Conservation (phyloP, 352 stramenopile species). For the Aphanomyces stellatus region DNA sequence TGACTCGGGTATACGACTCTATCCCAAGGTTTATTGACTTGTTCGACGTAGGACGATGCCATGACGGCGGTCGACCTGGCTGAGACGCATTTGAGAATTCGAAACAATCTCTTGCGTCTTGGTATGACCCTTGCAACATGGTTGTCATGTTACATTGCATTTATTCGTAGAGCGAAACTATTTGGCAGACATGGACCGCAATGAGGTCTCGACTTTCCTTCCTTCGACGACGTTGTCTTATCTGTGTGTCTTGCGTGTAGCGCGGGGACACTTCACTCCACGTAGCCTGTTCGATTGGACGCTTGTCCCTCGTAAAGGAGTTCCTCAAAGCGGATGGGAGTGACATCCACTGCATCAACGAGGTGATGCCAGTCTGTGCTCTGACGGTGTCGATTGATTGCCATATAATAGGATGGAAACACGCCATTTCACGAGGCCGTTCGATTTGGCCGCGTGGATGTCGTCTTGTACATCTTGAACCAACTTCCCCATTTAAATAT, state of each 20-base stretch:
- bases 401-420: neutral
- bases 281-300: neutral
- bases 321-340: neutral
- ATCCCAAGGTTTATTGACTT: neutral
- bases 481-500: too few relatives aligned
- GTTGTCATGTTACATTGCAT: neutral
- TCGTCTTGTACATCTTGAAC: neutral
- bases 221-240: neutral
- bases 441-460: neutral
- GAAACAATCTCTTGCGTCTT: slow-evolving; percentile 5
- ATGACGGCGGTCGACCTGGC: neutral
- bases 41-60: neutral
- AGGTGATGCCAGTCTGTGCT: neutral
- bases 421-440: neutral
- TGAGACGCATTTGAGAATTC: neutral
- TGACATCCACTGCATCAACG: neutral
- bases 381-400: neutral
- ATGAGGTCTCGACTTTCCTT: neutral
- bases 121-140: neutral
- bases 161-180: neutral
- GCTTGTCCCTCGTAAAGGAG: neutral
- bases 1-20: neutral
- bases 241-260: neutral
- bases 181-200: neutral
- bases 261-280: neutral